Base-by-base conservation (phyloP, 2,329 filamentous ascomycete species). In the Triangularia setosa region DNA sequence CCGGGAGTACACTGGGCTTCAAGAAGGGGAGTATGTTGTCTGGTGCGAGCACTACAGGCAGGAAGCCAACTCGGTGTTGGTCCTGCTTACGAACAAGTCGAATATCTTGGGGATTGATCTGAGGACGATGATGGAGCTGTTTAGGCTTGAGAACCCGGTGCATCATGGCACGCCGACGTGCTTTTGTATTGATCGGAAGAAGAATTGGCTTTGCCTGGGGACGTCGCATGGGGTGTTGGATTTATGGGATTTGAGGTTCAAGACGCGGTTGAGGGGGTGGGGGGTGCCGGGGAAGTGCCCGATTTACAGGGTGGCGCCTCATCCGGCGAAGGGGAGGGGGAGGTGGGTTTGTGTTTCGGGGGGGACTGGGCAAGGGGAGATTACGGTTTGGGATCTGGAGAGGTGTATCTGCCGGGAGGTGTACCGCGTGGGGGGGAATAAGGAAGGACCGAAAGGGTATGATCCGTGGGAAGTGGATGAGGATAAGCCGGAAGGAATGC, bases 231-330 rank as follows among this genome's bases (percentile, higher is more conserved):
- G 96, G 35, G 89, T 98, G 27, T 81, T 99, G 7, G 91, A 96
- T 73, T 83, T 99, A 1, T 99, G 95, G 95, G 95, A 99, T 76
- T 82, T 99, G 48, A 90, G 95, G n/a, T 99, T 99, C 81, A 90
- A 88, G 69, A 85, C 98, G 71, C 87, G 92, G 23, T 81, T 98
- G 24, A 93, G 91, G 75, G 91, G 89, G 14, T 98, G 93, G 92
- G 92, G 92, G 0, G 84, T 97, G 27, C 88, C 91, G 0, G 92
- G 91, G 23, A 91, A 91, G 65, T 87, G 89, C 1, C 83, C 91
- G 18, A 92, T 98, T 67, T 90, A 94, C 71, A 85, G 92, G 30
- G 82, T 99, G 16, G 84, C 87, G 63, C 81, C 96, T 0, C 92
- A 96, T 72, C 92, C 93, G 0, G 85, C 84, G 24, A 91, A 89